A percentile compares a stretch with the other conserved stretches of the same genome.
phyloP scores from a whole-genome alignment of 2,329 filamentous ascomycete genomes.

The Cladophialophora yegresii region DNA sequence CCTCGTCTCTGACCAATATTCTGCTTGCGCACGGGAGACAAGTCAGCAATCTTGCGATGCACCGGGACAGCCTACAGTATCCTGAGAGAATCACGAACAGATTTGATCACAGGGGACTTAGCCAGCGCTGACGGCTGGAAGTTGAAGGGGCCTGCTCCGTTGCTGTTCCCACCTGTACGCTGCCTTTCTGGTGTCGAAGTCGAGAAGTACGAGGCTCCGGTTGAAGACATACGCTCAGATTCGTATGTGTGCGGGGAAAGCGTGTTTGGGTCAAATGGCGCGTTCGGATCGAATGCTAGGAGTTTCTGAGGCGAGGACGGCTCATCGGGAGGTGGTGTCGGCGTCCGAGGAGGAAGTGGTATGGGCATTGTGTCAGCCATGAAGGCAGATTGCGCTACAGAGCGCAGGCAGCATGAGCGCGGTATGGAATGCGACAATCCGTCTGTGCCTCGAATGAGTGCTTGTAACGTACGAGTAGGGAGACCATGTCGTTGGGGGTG shows the following conservation, averaged over 20 bases:
- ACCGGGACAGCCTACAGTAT: background rate
- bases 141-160: slow-evolving; percentile 70
- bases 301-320: slow-evolving; percentile 26
- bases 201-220: slow-evolving; percentile 15
- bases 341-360: slow-evolving; percentile 63
- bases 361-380: slow-evolving; percentile 51
- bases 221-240: slow-evolving; percentile 20
- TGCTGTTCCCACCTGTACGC: slow-evolving; percentile 11
- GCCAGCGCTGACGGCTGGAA: slow-evolving; percentile 82
- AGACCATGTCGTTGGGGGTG: background rate
- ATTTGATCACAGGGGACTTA: slow-evolving; percentile 70
- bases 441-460: slow-evolving; percentile 1
- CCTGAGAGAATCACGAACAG: slow-evolving; percentile 56
- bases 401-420: background rate
- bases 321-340: slow-evolving; percentile 63
- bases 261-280: slow-evolving; percentile 47
- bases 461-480: background rate
- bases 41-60: slow-evolving; percentile 34
- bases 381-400: background rate
- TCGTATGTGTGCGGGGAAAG: slow-evolving; percentile 48
- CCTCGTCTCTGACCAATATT: slow-evolving; percentile 89
- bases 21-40: slow-evolving; percentile 48
- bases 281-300: slow-evolving; percentile 35
- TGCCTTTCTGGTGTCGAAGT: slow-evolving; percentile 25
- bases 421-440: slow-evolving; percentile 7